Evolutionary conservation across 495 filamentous ascomycete genomes (phyloP), one percentile per base, ranked within the genome.

Genomic region (Penicillium nucicola): DNA sequence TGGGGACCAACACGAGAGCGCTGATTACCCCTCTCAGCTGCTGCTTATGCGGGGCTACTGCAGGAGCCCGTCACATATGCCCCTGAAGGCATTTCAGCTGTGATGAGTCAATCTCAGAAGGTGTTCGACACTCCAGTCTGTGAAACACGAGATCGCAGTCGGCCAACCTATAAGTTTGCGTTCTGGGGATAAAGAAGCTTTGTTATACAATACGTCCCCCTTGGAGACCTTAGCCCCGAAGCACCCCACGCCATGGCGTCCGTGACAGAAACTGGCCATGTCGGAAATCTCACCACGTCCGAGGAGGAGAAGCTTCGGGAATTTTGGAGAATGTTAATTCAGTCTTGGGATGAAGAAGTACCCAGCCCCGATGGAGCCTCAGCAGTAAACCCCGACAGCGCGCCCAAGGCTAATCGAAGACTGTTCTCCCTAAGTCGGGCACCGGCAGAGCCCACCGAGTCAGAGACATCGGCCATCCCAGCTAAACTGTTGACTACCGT

Each of bases 401-500:
- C 39, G 8, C 13, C 32, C 12, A 51, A 50, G 25, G 4, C 23
- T 6, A 43, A 34, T 34, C 56, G 53, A 34, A 40, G 56, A 12
- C 53, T 60, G 15, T 60, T 63, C 36, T 60, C 60, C 4, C 36
- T 63, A 3, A 31, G 39, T 35, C 56, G 56, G 25, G 31, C 59
- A 9, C 47, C 39, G 31, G 32, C 38, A 4, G 42, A 50, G 3
- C 56, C 56, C 8, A 43, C 53, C 0, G 41, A 54, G 10, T 23
- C 49, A 14, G 53, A 54, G n/a, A 33, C 41, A 6, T 45, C 47
- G 12, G 50, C 53, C 1, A 60, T 63, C 23, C 56, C 60, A 0
- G 9, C 46, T n/a, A 56, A 63, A 13, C 41, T 60, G 8, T 36
- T 64, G 10, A 38, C 49, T 5, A 48, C 57, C 4, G 52, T 70